These are phyloP conservation scores for Ashbya aceris DNA, from an alignment of 1,139 yeast genomes.

Conservation along the genomic window DNA sequence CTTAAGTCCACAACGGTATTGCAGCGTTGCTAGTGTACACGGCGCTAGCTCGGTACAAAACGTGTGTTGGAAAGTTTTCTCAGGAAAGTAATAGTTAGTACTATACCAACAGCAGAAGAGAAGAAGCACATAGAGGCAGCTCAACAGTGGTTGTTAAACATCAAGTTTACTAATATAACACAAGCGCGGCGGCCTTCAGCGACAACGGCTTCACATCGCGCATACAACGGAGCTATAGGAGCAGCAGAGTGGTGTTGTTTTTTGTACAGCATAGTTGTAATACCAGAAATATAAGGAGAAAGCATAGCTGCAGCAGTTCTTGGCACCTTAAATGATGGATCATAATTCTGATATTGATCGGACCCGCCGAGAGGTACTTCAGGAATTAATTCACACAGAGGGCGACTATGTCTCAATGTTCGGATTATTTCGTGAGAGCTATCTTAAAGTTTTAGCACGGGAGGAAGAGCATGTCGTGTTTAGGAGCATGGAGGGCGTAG, in stretches of 20 bases:
- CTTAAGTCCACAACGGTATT: too few species aligned
- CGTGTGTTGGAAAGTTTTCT: too few species aligned
- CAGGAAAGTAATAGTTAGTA: too few species aligned
- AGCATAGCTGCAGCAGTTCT: slow-evolving; percentile 5
- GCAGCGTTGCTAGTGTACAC: too few species aligned
- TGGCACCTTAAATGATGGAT: not conserved
- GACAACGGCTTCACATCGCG: not conserved
- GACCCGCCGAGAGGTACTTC: slow-evolving; percentile 3
- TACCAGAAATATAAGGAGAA: not conserved
- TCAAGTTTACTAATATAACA: too few species aligned
- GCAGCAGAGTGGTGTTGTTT: not conserved
- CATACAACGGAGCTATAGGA: not conserved
- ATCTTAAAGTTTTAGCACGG: slow-evolving; percentile 2
- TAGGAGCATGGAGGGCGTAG: slow-evolving; percentile 2
- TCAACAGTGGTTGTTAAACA: too few species aligned
- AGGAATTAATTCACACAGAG: slow-evolving; percentile 2
- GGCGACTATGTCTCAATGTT: slow-evolving; percentile 4
- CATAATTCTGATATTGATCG: slow-evolving; percentile 1
- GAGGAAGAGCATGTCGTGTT: slow-evolving; percentile 3
- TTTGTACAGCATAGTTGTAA: not conserved
- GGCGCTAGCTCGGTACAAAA: too few species aligned
- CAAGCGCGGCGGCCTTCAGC: too few species aligned
- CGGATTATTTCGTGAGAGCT: slow-evolving; percentile 3
- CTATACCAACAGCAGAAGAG: too few species aligned
- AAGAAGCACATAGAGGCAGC: too few species aligned